These are phyloP conservation scores for Annona cherimola DNA, from an alignment of 164 flowering plant species.

Conservation along the genomic window DNA sequence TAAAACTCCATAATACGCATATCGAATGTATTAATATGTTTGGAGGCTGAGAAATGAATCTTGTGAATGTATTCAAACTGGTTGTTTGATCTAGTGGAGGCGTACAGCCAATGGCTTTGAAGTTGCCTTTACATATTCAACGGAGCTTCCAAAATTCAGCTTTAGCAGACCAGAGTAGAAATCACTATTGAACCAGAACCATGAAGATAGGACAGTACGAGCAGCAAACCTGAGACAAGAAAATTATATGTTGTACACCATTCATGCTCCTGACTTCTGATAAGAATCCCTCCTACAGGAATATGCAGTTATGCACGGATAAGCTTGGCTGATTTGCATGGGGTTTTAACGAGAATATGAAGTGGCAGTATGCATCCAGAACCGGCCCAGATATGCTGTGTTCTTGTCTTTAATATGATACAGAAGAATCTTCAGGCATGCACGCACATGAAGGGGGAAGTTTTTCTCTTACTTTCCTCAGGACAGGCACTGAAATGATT, in stretches of 20 bases:
- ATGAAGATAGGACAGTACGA: neutral
- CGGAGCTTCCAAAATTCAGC: neutral
- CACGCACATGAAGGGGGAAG: neutral
- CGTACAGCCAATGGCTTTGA: neutral
- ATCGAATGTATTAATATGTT: neutral
- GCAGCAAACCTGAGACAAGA: conserved; percentile 74
- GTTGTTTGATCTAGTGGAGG: neutral
- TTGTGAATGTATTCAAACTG: neutral
- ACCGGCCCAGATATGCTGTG: neutral
- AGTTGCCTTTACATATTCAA: too few relatives aligned
- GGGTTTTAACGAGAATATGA: neutral
- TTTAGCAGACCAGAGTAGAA: neutral
- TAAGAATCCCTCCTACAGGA: conserved; percentile 69
- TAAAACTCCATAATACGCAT: conserved; percentile 25
- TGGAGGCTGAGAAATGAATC: neutral
- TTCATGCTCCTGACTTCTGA: conserved; percentile 39
- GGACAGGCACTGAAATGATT: neutral
- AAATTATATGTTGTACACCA: conserved; percentile 66
- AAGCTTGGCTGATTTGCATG: neutral
- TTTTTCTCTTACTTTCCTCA: neutral
- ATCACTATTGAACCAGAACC: neutral
- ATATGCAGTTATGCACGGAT: neutral
- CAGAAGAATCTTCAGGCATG: neutral
- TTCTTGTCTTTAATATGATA: neutral
- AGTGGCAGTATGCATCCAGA: neutral